These are phyloP conservation scores for Citrus hindsii DNA, from an alignment of 345 rosid genomes.

Conservation along the genomic window DNA sequence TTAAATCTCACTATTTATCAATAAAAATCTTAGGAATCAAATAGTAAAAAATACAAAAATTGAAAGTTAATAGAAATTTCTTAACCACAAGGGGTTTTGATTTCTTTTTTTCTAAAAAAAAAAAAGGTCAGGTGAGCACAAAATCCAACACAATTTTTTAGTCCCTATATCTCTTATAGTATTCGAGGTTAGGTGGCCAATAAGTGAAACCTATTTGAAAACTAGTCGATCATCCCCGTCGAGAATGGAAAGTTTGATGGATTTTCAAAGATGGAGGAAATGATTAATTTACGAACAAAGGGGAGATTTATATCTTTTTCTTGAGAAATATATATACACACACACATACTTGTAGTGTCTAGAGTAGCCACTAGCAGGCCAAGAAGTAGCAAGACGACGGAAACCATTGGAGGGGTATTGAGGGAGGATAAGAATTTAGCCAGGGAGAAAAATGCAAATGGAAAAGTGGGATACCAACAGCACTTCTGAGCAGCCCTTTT, in stretches of 20 bases:
- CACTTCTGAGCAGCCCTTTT: not conserved
- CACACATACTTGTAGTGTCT: not conserved
- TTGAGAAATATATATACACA: not conserved
- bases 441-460: not conserved
- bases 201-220: too few relatives aligned
- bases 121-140: too few relatives aligned
- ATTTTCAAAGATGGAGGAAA: not conserved
- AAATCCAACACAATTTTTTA: too few relatives aligned
- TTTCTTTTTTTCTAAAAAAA: too few relatives aligned
- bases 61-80: too few relatives aligned
- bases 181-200: too few relatives aligned
- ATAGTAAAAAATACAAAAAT: too few relatives aligned
- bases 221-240: too few relatives aligned
- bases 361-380: not conserved
- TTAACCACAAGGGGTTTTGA: too few relatives aligned
- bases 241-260: too few relatives aligned
- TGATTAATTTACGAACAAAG: not conserved
- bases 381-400: not conserved
- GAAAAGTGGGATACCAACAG: not conserved
- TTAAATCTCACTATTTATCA: not conserved
- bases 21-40: too few relatives aligned
- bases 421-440: not conserved
- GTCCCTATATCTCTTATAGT: too few relatives aligned
- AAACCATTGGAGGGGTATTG: not conserved
- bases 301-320: not conserved